Evolutionary conservation across 2,329 filamentous ascomycete species (phyloP).

Genomic region (Ophiosphaerella narmari): DNA sequence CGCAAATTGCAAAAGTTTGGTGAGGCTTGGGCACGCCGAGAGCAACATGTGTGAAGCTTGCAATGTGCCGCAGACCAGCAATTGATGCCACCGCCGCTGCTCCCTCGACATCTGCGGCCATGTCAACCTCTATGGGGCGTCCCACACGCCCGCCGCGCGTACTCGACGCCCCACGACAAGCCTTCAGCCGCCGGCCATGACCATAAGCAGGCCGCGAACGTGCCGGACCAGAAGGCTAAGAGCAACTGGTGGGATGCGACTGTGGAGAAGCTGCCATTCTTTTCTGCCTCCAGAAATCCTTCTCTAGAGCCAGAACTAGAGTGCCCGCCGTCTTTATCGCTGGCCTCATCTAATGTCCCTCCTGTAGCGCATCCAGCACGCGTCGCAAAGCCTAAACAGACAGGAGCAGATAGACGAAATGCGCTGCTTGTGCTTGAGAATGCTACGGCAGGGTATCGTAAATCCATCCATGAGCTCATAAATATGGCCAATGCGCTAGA

Average conservation of each 20-base stretch:
- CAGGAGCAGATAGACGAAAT: not conserved
- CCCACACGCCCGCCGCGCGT: conserved; percentile 39
- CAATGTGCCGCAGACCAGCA: conserved; percentile 40
- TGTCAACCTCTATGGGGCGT: conserved; percentile 49
- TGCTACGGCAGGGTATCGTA: not conserved
- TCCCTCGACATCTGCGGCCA: conserved; percentile 49
- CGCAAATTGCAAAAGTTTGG: conserved; percentile 5
- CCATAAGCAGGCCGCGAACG: conserved; percentile 3
- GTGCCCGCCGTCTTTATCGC: not conserved
- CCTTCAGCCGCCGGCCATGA: conserved; percentile 16
- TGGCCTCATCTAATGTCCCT: not conserved
- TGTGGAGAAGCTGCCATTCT: not conserved
- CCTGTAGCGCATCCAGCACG: not conserved
- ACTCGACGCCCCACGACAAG: conserved; percentile 20
- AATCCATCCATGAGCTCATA: not conserved
- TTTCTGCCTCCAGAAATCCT: not conserved
- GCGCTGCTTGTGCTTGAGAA: not conserved
- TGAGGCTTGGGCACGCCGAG: conserved; percentile 23
- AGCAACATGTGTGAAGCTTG: conserved; percentile 21
- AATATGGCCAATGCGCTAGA: not conserved
- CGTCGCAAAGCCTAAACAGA: not conserved
- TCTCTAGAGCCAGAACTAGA: conserved; percentile 1
- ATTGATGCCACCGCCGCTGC: conserved; percentile 53
- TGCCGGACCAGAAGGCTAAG: not conserved
- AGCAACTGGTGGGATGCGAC: conserved; percentile 8